Evolutionary conservation across 1,139 yeast species (phyloP).

Genomic region (Hanseniaspora gamundiae): DNA sequence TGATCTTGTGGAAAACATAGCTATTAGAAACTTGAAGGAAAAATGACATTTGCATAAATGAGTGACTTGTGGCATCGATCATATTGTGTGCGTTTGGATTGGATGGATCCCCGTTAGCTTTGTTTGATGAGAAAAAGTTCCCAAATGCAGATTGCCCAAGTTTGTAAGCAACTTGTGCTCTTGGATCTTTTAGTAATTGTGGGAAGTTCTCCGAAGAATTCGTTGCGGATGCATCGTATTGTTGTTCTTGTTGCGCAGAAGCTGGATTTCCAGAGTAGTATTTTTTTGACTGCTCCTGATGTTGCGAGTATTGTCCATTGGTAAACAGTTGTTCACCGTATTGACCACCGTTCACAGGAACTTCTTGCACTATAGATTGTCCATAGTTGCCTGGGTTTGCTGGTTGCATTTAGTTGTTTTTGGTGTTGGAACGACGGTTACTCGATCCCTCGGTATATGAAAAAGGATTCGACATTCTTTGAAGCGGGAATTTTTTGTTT

Average conservation of each 20-base stretch:
- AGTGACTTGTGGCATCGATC: conserved; percentile 15
- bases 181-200: conserved; percentile 61
- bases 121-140: conserved; percentile 15
- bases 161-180: conserved; percentile 77
- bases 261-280: not conserved
- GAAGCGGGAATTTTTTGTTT: not conserved
- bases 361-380: not conserved
- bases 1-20: conserved; percentile 66
- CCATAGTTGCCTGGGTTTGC: not conserved
- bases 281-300: conserved; percentile 6
- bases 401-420: not conserved
- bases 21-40: conserved; percentile 88
- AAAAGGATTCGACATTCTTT: conserved; percentile 6
- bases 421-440: not conserved
- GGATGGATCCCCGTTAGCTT: not conserved
- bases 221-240: not conserved
- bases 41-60: conserved; percentile 28
- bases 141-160: conserved; percentile 77
- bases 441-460: not conserved
- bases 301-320: conserved; percentile 7
- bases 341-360: conserved; percentile 1
- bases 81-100: conserved; percentile 5
- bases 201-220: conserved; percentile 2
- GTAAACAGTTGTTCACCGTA: conserved; percentile 7
- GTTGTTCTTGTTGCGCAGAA: not conserved